Percentiles rank a stretch among this genome's conserved stretches.
These are phyloP conservation scores for Sporothrix inflata DNA, from an alignment of 2,329 filamentous ascomycete genomes.

Conservation along the genomic window DNA sequence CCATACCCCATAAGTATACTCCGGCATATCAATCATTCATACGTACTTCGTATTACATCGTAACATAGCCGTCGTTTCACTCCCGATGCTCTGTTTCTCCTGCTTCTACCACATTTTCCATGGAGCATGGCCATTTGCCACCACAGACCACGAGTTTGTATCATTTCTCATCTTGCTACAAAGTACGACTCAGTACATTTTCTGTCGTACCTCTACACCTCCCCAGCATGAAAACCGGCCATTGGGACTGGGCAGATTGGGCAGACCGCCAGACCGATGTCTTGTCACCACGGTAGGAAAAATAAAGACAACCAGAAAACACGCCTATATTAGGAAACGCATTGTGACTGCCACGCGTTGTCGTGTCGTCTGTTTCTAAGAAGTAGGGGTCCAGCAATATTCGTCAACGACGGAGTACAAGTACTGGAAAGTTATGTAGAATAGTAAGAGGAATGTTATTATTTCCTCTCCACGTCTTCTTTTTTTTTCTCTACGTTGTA, in stretches of 20 bases:
- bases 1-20: too few species aligned
- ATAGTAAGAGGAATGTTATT: not conserved
- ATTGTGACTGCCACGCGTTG: too few species aligned
- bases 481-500: not conserved
- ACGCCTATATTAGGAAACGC: too few species aligned
- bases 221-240: not conserved
- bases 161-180: not conserved
- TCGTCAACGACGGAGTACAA: not conserved
- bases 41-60: not conserved
- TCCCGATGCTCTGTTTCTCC: not conserved
- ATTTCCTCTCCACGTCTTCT: not conserved
- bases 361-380: not conserved
- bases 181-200: not conserved
- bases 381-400: not conserved
- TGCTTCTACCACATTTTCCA: not conserved
- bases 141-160: slow-evolving; percentile 15
- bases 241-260: not conserved
- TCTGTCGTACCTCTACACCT: not conserved
- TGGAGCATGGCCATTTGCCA: not conserved
- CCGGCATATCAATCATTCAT: too few species aligned
- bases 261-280: not conserved
- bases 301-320: not conserved
- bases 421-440: not conserved
- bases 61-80: slow-evolving; percentile 7
- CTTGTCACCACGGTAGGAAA: not conserved